A percentile compares a stretch with the other conserved stretches of the same genome.
phyloP scores from a whole-genome alignment of 805 yeast species.

The Saccharomycopsis vini region DNA sequence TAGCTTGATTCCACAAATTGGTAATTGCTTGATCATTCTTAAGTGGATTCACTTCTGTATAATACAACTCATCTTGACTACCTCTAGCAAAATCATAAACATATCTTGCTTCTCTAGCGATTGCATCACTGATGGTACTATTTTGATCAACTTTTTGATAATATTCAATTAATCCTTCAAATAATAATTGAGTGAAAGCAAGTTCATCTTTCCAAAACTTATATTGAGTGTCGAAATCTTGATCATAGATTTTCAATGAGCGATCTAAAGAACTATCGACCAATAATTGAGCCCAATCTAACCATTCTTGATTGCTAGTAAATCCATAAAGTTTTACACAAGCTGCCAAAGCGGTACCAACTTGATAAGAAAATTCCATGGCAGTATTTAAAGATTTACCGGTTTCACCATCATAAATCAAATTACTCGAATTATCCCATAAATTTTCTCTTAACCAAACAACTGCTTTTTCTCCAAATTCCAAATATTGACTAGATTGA shows the following conservation, averaged over 20 bases:
- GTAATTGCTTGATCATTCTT: constrained; percentile 41
- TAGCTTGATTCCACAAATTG: constrained; percentile 46
- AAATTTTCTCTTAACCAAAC: constrained; percentile 47
- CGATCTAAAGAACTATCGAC: constrained; percentile 54
- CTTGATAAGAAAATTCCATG: constrained; percentile 58
- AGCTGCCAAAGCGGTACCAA: constrained; percentile 56
- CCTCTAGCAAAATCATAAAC: constrained; percentile 37
- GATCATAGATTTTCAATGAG: constrained; percentile 48
- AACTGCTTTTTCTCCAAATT: constrained; percentile 51
- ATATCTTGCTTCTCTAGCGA: constrained; percentile 40
- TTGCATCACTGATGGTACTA: constrained; percentile 36
- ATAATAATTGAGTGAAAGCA: constrained; percentile 52
- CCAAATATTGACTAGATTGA: constrained; percentile 41
- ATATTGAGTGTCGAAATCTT: constrained; percentile 43
- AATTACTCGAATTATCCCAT: constrained; percentile 44
- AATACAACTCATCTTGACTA: constrained; percentile 44
- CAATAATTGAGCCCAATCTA: constrained; percentile 23
- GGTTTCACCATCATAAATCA: constrained; percentile 53
- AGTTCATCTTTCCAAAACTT: constrained; percentile 60
- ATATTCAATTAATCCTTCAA: constrained; percentile 64
- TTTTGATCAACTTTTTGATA: constrained; percentile 27
- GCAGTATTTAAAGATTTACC: constrained; percentile 34
- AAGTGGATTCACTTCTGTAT: constrained; percentile 51
- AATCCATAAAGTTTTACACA: constrained; percentile 39
- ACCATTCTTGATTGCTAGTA: constrained; percentile 46